Evolutionary conservation across 371 early-diverging fungal species (phyloP), one percentile per base, ranked within the genome.

Genomic region (Dichotomocladium elegans): DNA sequence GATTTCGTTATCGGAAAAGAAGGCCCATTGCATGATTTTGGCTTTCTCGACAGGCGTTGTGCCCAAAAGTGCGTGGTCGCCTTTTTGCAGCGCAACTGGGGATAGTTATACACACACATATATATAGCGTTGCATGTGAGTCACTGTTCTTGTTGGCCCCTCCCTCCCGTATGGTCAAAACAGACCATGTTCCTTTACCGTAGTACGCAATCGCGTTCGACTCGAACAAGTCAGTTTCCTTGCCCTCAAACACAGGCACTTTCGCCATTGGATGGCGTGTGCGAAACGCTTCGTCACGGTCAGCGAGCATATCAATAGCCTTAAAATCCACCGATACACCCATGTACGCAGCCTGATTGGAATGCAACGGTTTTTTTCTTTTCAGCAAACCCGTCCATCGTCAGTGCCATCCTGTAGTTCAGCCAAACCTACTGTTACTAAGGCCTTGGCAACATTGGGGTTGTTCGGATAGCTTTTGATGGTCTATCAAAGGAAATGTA

Each of bases 191-290:
- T 7, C 22, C 77, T 65, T 68, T 77, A 83, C 90, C 78, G 72
- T 94, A 92, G 87, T 85, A 83, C 41, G 91, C 89, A 52, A 95
- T 95, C 60, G 94, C 95, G 60, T 75, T 82, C 60, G 85, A 83
- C 79, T 96, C 94, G 60, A 80, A 82, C 56, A 93, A 51, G 57
- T 70, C 66, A 73, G 80, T 81, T 35, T 90, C 87, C 48, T 83
- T 66, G 51, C 81, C 74, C 70, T 88, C 92, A 61, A 92, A 90
- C 42, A 77, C 86, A 31, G 96, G 96, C 56, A 90, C 81, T 84
- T 91, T 85, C 59, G 85, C 89, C 45, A 63, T 19, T 53, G 94
- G 91, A 83, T 88, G 94, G 81, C 92, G 92, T 65, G 79, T 76
- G 51, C 87, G 61, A 81, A 80, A 94, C 64, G 88, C 95, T 48